phyloP scores from a whole-genome alignment of 352 stramenopile species.

The Globisporangium solare region DNA sequence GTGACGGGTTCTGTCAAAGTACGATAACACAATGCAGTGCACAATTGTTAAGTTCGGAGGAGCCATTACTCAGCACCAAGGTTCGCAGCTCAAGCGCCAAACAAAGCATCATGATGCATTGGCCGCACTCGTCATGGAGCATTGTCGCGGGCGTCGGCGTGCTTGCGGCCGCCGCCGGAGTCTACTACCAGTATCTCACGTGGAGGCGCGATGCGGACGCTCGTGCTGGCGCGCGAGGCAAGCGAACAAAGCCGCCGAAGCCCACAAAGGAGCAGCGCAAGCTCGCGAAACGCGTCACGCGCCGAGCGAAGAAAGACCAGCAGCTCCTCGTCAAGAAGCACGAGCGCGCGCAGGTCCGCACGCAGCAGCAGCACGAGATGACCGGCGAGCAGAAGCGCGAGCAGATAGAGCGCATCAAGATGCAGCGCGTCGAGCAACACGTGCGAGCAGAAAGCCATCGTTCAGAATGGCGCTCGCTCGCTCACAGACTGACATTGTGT shows the following conservation, averaged over 20 bases:
- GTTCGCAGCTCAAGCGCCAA: no score
- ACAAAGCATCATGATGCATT: slow-evolving; percentile 1
- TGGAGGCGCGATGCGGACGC: neutral
- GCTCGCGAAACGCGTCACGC: slow-evolving; percentile 10
- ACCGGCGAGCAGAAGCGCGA: slow-evolving; percentile 43
- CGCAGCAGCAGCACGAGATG: slow-evolving; percentile 17
- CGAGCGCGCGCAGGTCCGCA: slow-evolving; percentile 10
- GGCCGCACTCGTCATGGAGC: neutral
- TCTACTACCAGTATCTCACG: slow-evolving; percentile 1
- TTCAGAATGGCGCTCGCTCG: no score
- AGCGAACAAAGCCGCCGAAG: neutral
- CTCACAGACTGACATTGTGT: neutral
- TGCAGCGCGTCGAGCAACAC: slow-evolving; percentile 77
- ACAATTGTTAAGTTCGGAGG: no score
- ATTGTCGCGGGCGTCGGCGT: neutral
- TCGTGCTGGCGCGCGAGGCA: neutral
- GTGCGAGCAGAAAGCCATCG: slow-evolving; percentile 14
- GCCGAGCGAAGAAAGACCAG: slow-evolving; percentile 30
- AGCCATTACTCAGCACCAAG: no score
- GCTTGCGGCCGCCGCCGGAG: neutral
- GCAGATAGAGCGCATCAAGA: slow-evolving; percentile 49
- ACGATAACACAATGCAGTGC: no score
- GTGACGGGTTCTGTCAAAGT: no score
- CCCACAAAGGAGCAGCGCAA: slow-evolving; percentile 15
- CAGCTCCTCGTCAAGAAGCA: slow-evolving; percentile 22